Base-by-base conservation (phyloP, 768 basidiomycete genomes). In the Pleurotus tuber-regium region DNA sequence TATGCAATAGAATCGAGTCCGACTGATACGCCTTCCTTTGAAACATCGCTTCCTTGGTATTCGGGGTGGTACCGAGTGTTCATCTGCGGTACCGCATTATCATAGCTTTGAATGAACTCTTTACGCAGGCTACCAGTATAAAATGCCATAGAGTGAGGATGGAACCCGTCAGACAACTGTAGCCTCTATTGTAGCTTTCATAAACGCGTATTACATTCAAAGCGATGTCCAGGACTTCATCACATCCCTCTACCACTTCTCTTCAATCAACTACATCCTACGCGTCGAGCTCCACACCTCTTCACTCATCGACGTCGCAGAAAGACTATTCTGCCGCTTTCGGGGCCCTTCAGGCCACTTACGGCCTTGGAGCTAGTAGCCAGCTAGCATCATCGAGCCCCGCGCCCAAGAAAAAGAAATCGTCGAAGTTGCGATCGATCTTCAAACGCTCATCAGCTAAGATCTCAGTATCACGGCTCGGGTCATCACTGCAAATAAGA, bases 241-340 rank as follows among this genome's bases (percentile, higher is more conserved):
- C 46, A 26, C 29, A 25, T 16, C 43, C 43, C n/a, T 46, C 43
- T 9, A 46, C 24, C 16, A 35, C 29, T 8, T 48, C 46, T 11
- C 18, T 48, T n/a, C 46, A 48, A 16, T 48, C 31, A 16, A 24
- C 31, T 31, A 35, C 46, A 33, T 30, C 46, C 18, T 48, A 29
- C 16, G 23, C 31, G 14, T 48, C 46, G 31, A 48, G 46, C 46
- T 21, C 31, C n/a, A 35, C n/a, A 5, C 46, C 46, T 33, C 31
- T 48, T 19, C 31, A 14, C 30, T 48, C 46, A 11, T 48, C 46
- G 10, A 35, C 9, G 21, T 18, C 29, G 9, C 16, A 9, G n/a
- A 47, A 47, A 19, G 46, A 48, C 31, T 48, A 48, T 21, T 16
- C 46, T 12, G 28, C 46, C 6, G 46, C 46, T 21, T 48, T 48